Evolutionary conservation across 192 early-diverging fungal species (phyloP).

Genomic region (Backusella circina): DNA sequence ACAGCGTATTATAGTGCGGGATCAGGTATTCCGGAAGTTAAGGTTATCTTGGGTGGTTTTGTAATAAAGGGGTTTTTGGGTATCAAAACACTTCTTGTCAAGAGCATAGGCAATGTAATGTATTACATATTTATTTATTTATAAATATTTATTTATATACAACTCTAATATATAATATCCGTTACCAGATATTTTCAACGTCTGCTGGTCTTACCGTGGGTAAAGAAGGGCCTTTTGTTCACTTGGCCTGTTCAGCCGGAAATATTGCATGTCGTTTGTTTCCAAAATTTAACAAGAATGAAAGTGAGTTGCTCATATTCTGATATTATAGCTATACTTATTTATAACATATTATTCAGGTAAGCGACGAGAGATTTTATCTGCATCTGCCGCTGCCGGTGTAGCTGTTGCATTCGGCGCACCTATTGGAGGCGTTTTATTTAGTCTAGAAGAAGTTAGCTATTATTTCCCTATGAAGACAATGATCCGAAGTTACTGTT

Average conservation of each 20-base stretch:
- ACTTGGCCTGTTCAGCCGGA: slow-evolving; percentile 86
- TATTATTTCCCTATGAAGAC: slow-evolving; percentile 94
- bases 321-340: neutral
- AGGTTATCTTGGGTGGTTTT: slow-evolving; percentile 92
- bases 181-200: slow-evolving; percentile 61
- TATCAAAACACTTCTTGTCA: slow-evolving; percentile 84
- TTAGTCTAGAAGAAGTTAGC: slow-evolving; percentile 89
- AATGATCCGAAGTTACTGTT: slow-evolving; percentile 93
- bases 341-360: slow-evolving; percentile 34
- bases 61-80: slow-evolving; percentile 92
- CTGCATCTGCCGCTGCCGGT: slow-evolving; percentile 89
- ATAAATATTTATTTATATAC: neutral
- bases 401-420: slow-evolving; percentile 95
- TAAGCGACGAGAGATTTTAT: slow-evolving; percentile 90
- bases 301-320: slow-evolving; percentile 42
- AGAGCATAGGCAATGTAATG: slow-evolving; percentile 81
- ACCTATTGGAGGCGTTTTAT: slow-evolving; percentile 94
- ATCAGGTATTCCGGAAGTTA: slow-evolving; percentile 95
- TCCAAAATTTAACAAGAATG: slow-evolving; percentile 89
- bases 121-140: neutral
- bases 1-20: slow-evolving; percentile 83
- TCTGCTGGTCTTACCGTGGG: slow-evolving; percentile 86
- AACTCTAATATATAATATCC: neutral
- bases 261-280: slow-evolving; percentile 85
- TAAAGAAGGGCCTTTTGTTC: slow-evolving; percentile 93